Evolutionary conservation across 352 stramenopile genomes (phyloP), one percentile per base, ranked within the genome.

Genomic region (Phytophthora quininea): DNA sequence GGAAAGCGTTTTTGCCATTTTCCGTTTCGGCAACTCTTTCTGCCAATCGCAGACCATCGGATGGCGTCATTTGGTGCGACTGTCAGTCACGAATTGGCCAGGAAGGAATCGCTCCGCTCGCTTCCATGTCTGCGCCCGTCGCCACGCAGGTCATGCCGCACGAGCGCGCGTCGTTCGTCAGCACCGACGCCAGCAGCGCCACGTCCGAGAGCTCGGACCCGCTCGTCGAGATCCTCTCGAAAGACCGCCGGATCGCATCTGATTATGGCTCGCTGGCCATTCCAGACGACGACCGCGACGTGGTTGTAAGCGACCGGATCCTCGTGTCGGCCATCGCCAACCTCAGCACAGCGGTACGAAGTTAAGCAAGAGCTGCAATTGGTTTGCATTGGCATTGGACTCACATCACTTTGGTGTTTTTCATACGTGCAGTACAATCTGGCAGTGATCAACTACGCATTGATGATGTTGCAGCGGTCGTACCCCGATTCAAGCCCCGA

Each of bases 311-410:
- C 67, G 67, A 82, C 52, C 65, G 73, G 57, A 66, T 87, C 46
- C 55, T 89, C 42, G 86, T 93, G 11, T 93, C 86, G 15, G 82
- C 86, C 9, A 76, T 92, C n/a, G 86, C 84, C 19, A 94, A 94
- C 65, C 82, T 94, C 54, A 94, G 86, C 64, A 90, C 86, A 15
- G 84, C 84, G 29, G 83, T 92, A 76, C 30, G 82, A 42, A 5
- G 11, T 54, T 27, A 19, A 30, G 8, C 54, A 37, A 10, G 24
- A 48, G 5, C 38, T 27, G 27, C 35, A 9, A 27, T 33, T 47
- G 38, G 24, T 4, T 4, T 50, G 35, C 9, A 37, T 50, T 48
- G 37, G 30, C 4, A 27, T 29, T 19, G 12, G 33, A 46, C 52
- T 69, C 15, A 67, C 37, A 37, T 30, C 30, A 31, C 38, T 14